A percentile compares a stretch with the other conserved stretches of the same genome.
phyloP scores from a whole-genome alignment of 768 basidiomycete species.

The Boletus fagicola region DNA sequence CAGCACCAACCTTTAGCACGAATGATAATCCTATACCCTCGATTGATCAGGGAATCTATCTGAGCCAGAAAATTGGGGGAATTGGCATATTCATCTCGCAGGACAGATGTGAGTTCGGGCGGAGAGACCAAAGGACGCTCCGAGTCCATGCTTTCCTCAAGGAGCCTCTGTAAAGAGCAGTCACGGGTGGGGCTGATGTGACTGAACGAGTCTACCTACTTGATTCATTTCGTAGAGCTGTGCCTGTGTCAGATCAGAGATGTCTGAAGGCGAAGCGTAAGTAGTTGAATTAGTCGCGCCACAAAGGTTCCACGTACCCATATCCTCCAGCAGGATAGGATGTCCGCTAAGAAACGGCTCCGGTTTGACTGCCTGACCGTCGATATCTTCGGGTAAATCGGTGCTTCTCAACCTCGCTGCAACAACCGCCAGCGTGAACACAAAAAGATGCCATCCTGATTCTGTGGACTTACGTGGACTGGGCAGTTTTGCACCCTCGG shows the following conservation, averaged over 20 bases:
- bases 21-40: slow-evolving; percentile 67
- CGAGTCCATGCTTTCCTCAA: slow-evolving; percentile 38
- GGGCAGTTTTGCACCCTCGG: slow-evolving; percentile 12
- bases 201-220: slow-evolving; percentile 20
- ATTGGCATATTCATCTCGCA: slow-evolving; percentile 67
- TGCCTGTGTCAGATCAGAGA: slow-evolving; percentile 31
- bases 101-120: slow-evolving; percentile 48
- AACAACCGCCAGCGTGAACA: not conserved
- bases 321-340: slow-evolving; percentile 31
- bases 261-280: slow-evolving; percentile 26
- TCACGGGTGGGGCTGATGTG: not conserved
- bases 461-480: slow-evolving; percentile 25
- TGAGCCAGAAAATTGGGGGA: slow-evolving; percentile 63
- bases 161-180: slow-evolving; percentile 31
- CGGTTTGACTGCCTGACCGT: not conserved
- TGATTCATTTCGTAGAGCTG: slow-evolving; percentile 44
- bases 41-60: slow-evolving; percentile 62
- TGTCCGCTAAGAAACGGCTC: slow-evolving; percentile 28
- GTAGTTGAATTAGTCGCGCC: not conserved
- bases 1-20: slow-evolving; percentile 62
- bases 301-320: slow-evolving; percentile 19
- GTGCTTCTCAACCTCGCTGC: slow-evolving; percentile 30
- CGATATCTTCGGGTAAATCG: slow-evolving; percentile 21
- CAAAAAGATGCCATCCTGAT: not conserved
- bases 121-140: slow-evolving; percentile 54